phyloP scores from a whole-genome alignment of 345 rosid genomes.

The Populus ilicifolia region DNA sequence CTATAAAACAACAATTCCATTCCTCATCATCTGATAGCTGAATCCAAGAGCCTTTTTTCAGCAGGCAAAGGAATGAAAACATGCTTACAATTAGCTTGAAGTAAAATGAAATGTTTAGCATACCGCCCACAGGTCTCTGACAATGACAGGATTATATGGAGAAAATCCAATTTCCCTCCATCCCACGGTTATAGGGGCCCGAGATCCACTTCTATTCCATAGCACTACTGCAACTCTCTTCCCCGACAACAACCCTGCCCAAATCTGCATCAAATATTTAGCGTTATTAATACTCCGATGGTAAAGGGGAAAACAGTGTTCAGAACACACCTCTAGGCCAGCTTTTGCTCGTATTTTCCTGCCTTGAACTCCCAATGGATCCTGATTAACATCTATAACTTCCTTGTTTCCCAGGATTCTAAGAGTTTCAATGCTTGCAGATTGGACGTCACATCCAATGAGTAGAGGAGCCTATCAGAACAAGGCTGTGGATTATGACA shows the following conservation, averaged over 20 bases:
- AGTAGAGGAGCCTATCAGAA: conserved; percentile 24
- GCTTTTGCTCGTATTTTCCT: conserved; percentile 16
- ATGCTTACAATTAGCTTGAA: neutral
- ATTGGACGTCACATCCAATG: conserved; percentile 24
- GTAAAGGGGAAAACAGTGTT: neutral
- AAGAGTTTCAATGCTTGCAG: conserved; percentile 10
- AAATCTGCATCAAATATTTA: conserved; percentile 17
- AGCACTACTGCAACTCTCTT: conserved; percentile 16
- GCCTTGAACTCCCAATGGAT: conserved; percentile 27
- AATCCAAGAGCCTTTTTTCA: neutral
- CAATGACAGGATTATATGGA: conserved; percentile 1
- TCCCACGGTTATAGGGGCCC: conserved; percentile 9
- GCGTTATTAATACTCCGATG: neutral
- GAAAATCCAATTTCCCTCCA: conserved; percentile 26
- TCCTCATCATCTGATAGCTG: neutral
- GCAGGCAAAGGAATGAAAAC: neutral
- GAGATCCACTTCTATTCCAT: conserved; percentile 16
- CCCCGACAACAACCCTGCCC: conserved; percentile 24
- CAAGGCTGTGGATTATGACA: neutral
- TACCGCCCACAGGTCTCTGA: conserved; percentile 27
- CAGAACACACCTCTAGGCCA: conserved; percentile 21
- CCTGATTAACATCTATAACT: conserved; percentile 24
- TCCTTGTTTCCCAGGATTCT: conserved; percentile 18
- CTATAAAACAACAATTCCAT: neutral
- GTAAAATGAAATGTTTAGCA: neutral